Percentiles rank a stretch among this genome's conserved stretches.
Conservation (phyloP, 2,329 filamentous ascomycete species). For the Colletotrichum limetticola region DNA sequence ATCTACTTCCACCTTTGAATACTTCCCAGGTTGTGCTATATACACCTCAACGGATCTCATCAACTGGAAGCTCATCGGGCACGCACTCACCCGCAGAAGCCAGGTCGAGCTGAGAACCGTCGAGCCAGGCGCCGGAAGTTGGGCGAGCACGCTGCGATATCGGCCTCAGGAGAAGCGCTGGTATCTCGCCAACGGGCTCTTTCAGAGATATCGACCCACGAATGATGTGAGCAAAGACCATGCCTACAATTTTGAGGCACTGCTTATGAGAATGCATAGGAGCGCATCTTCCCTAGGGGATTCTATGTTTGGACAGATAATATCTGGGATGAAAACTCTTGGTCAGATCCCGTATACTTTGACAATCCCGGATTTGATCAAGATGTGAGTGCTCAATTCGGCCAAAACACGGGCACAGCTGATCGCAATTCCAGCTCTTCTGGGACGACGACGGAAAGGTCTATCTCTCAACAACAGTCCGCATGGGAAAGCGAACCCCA, state of each 20-base stretch:
- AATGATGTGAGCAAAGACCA: conserved; percentile 36
- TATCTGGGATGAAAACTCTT: conserved; percentile 61
- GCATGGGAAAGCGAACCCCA: conserved; percentile 48
- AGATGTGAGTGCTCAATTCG: conserved; percentile 49
- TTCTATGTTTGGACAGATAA: conserved; percentile 65
- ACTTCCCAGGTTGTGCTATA: conserved; percentile 70
- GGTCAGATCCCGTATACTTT: conserved; percentile 65
- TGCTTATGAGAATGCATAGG: conserved; percentile 41
- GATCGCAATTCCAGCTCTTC: conserved; percentile 45
- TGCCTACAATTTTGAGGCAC: not conserved
- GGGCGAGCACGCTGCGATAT: conserved; percentile 60
- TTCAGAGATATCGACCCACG: conserved; percentile 53
- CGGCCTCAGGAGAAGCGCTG: conserved; percentile 50
- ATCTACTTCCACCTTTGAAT: conserved; percentile 71
- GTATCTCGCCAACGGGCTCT: conserved; percentile 58
- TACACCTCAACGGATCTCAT: conserved; percentile 66
- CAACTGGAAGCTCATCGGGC: conserved; percentile 63
- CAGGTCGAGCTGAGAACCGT: conserved; percentile 63
- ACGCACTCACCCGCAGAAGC: conserved; percentile 60
- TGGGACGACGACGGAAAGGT: conserved; percentile 61
- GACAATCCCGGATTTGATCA: conserved; percentile 65
- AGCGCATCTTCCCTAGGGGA: conserved; percentile 61
- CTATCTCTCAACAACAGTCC: conserved; percentile 58
- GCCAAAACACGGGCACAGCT: not conserved
- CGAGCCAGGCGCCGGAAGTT: conserved; percentile 61